These are phyloP conservation scores for Stylosanthes scabra DNA, from an alignment of 331 rosid species.

Conservation along the genomic window DNA sequence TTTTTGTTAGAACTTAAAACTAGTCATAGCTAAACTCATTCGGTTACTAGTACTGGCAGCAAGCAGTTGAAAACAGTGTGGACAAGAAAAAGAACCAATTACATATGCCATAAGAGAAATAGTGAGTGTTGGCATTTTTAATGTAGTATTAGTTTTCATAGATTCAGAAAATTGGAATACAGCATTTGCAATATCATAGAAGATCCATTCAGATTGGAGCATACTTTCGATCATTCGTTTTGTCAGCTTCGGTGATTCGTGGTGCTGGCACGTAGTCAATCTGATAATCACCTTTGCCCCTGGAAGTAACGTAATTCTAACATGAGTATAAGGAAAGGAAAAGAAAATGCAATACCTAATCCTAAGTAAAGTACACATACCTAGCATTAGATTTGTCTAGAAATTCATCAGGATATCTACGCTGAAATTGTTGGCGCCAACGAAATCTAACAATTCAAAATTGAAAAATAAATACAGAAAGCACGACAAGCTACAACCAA, in stretches of 20 bases:
- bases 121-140: background rate
- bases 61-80: conserved; percentile 10
- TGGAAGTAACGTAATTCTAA: conserved; percentile 45
- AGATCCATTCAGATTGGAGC: conserved; percentile 28
- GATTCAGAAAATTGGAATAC: conserved; percentile 10
- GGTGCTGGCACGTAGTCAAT: conserved; percentile 93
- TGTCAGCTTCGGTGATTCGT: conserved; percentile 93
- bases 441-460: conserved; percentile 70
- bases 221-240: conserved; percentile 76
- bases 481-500: conserved; percentile 20
- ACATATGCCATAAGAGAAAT: conserved; percentile 12
- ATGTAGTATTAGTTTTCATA: conserved; percentile 9
- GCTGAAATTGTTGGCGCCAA: conserved; percentile 86
- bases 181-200: conserved; percentile 17
- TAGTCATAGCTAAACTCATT: conserved; percentile 21
- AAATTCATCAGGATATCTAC: conserved; percentile 83
- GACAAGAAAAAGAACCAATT: conserved; percentile 7
- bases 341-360: conserved; percentile 7
- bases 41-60: conserved; percentile 13
- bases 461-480: conserved; percentile 12
- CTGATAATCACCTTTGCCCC: conserved; percentile 96
- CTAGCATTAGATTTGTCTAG: conserved; percentile 84
- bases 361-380: conserved; percentile 42
- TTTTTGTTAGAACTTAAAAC: conserved; percentile 14
- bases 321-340: background rate